Conservation (phyloP, 192 early-diverging fungal genomes). For the Linnemannia hyalina region DNA sequence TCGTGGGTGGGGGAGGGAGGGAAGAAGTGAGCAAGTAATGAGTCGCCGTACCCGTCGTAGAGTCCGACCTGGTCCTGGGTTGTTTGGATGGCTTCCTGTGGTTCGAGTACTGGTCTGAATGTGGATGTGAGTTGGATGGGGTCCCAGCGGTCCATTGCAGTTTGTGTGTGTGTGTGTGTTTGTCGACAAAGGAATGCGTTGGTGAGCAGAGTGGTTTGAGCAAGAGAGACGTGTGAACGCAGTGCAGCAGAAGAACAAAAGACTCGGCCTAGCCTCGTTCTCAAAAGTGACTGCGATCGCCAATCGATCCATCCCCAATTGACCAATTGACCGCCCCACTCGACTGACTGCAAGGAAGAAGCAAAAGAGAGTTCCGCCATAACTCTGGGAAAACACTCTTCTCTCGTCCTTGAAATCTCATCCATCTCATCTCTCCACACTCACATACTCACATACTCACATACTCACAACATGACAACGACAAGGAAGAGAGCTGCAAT, state of each 20-base stretch:
- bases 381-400: neutral
- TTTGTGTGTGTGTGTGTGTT: neutral
- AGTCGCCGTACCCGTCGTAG: constrained; percentile 71
- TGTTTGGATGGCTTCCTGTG: constrained; percentile 64
- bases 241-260: neutral
- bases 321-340: neutral
- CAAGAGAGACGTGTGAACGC: neutral
- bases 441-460: neutral
- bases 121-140: constrained; percentile 61
- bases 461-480: neutral
- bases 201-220: neutral
- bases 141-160: constrained; percentile 60
- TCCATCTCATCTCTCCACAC: neutral
- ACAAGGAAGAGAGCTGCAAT: constrained; percentile 58
- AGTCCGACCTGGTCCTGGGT: constrained; percentile 78
- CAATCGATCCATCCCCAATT: neutral
- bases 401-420: neutral
- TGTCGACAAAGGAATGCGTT: neutral
- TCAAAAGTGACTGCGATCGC: neutral
- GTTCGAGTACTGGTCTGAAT: constrained; percentile 65
- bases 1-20: neutral
- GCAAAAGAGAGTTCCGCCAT: neutral
- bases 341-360: neutral
- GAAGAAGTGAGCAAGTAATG: neutral
- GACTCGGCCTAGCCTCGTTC: neutral